A percentile compares a stretch with the other conserved stretches of the same genome.
Evolutionary conservation across 108 stramenopile genomes (phyloP).

Genomic region (Nannochloropsis oceanica): DNA sequence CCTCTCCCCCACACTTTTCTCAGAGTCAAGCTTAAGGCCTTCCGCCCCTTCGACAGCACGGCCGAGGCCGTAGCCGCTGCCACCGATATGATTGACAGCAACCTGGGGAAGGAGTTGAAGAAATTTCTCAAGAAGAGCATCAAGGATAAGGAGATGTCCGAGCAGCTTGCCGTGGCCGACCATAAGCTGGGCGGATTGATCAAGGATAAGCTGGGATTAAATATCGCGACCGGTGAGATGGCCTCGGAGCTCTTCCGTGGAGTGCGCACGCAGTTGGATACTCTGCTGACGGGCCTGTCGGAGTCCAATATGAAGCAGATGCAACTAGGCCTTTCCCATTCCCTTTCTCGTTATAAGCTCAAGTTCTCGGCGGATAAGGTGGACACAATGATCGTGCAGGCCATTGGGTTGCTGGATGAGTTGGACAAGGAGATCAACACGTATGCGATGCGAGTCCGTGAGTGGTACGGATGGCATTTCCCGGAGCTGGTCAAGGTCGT

Average conservation of each 20-base stretch:
- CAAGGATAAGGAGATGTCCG: conserved; percentile 45
- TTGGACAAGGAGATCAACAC: conserved; percentile 99
- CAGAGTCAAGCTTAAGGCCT: conserved; percentile 63
- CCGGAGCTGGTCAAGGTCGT: conserved; percentile 80
- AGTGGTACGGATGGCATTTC: conserved; percentile 99
- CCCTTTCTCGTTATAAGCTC: conserved; percentile 92
- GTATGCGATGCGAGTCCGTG: conserved; percentile 98
- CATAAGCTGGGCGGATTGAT: conserved; percentile 64
- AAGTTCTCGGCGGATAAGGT: conserved; percentile 99
- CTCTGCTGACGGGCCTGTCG: conserved; percentile 48
- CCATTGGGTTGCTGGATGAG: conserved; percentile 97
- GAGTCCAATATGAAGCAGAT: conserved; percentile 49
- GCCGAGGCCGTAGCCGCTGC: conserved; percentile 91
- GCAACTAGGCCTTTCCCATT: conserved; percentile 91
- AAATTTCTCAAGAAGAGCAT: conserved; percentile 87
- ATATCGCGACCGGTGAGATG: conserved; percentile 68
- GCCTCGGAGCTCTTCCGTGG: conserved; percentile 77
- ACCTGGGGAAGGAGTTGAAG: conserved; percentile 76
- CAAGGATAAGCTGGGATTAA: conserved; percentile 89
- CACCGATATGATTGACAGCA: conserved; percentile 79
- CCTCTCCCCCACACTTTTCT: background rate
- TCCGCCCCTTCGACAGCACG: conserved; percentile 89
- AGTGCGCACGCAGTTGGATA: conserved; percentile 72
- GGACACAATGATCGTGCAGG: conserved; percentile 99
- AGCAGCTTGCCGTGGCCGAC: conserved; percentile 78